Evolutionary conservation across 768 basidiomycete genomes (phyloP).

Genomic region (Amanita pseudoporphyria): DNA sequence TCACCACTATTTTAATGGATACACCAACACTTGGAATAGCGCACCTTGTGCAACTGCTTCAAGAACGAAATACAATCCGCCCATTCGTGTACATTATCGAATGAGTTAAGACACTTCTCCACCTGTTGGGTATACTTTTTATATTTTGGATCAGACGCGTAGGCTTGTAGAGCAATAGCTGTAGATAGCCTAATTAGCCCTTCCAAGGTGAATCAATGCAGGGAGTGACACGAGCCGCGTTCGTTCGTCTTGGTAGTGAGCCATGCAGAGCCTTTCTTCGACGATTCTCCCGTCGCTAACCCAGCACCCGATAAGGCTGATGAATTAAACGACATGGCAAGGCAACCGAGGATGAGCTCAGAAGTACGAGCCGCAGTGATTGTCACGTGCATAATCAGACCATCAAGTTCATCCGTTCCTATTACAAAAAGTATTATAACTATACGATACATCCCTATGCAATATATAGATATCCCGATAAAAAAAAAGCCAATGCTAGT

Average conservation of each 20-base stretch:
- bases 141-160: conserved; percentile 81
- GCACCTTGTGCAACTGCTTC: conserved; percentile 85
- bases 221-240: conserved; percentile 31
- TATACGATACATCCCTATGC: conserved; percentile 6
- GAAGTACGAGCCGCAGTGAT: background rate
- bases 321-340: conserved; percentile 17
- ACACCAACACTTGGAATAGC: conserved; percentile 5
- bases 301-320: conserved; percentile 22
- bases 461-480: conserved; percentile 3
- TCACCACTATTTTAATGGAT: background rate
- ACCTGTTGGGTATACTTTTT: conserved; percentile 91
- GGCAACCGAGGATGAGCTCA: background rate
- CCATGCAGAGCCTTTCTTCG: conserved; percentile 30
- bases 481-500: background rate
- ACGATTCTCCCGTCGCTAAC: conserved; percentile 20
- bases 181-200: conserved; percentile 1
- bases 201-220: background rate
- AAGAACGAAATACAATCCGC: conserved; percentile 98
- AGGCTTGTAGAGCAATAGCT: conserved; percentile 45
- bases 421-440: background rate
- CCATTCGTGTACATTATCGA: conserved; percentile 98
- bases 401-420: background rate
- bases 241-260: conserved; percentile 35
- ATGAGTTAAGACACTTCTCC: conserved; percentile 85
- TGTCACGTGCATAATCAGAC: background rate